Evolutionary conservation across 768 basidiomycete species (phyloP), one percentile per base, ranked within the genome.

Genomic region (Cyclocybe cylindracea): DNA sequence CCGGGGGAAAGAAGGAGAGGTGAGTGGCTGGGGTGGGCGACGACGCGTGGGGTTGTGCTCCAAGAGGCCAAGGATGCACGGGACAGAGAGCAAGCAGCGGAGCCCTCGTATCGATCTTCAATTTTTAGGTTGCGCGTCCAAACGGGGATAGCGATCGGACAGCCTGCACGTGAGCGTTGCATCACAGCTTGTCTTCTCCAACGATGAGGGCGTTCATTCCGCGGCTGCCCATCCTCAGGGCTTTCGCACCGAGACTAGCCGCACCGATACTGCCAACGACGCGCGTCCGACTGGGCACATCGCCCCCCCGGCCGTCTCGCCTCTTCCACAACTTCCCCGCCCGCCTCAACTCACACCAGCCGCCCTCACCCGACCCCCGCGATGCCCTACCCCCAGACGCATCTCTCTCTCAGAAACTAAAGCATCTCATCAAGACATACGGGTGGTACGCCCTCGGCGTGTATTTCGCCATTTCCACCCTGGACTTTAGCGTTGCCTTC

Each of bases 361-460:
- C 65, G 35, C 60, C 60, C 24, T 65, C 67, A n/a, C 61, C 71
- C 50, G 64, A 67, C 34, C 59, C 62, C 37, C 61, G 51, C 43
- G 51, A 67, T 19, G 59, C 67, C n/a, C 66, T 78, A 1, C 80
- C 80, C 7, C 73, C 81, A 19, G 66, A 82, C 56, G 73, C 79
- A 2, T 70, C 85, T 1, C 73, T 92, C 50, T 83, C 87, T 1
- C 82, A 88, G 66, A 81, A 85, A 14, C 74, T 94, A 18, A 92
- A 86, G 63, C 79, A 83, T 59, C 87, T 98, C 51, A 86, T 94
- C 53, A 94, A 89, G 65, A 82, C 89, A 4, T 97, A 98, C 66
- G 96, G 96, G 31, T 94, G 91, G 91, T 96, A 95, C 65, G 94
- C 97, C 14, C 78, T 98, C 29, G 94, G 90, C 32, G 86, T 98